Evolutionary conservation across 2,329 filamentous ascomycete genomes (phyloP), one percentile per base, ranked within the genome.

Genomic region (Diaporthe velutina): DNA sequence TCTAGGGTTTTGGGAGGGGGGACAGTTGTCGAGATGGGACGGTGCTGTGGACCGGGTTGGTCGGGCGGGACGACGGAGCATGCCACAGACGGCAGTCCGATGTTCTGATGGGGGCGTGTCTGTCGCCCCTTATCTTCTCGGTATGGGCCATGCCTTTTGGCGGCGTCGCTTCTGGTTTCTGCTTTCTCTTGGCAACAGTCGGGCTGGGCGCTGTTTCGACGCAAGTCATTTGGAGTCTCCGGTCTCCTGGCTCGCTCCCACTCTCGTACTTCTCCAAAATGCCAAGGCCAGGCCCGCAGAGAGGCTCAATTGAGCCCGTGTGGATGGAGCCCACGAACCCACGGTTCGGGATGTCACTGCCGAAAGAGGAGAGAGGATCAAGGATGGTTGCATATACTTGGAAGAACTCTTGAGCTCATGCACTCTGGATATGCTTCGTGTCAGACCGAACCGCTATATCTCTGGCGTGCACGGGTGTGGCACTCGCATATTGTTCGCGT

Each of bases 141-240:
- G 45, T 52, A 19, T 40, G 48, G 25, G 48, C 48, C 64, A 68
- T 68, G 64, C 15, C 48, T 15, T 68, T 35, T 38, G 64, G 64
- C 61, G 64, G 28, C 33, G 17, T 67, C 45, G 45, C 42, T n/a
- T 52, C 61, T 52, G 61, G 61, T 67, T 67, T 67, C 61, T 67
- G 61, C 61, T 52, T 67, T 12, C 45, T 52, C 64, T 67, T 67
- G 64, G 64, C 64, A n/a, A 67, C 38, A 5, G 45, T 19, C 17
- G 48, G 48, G 48, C 64, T 68, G 48, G 64, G 64, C 64, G 33
- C 15, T 54, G 64, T 68, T 68, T 68, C 64, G 64, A 68, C 64
- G 33, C 45, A 68, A 68, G 64, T 68, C 64, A 68, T 52, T 68
- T 54, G 64, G 33, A 25, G 48, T 45, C 64, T 52, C 30, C 45